Percentiles rank a stretch among this genome's conserved stretches.
phyloP scores from a whole-genome alignment of 1,284 basidiomycete species.

The Ustilago cynodontis region DNA sequence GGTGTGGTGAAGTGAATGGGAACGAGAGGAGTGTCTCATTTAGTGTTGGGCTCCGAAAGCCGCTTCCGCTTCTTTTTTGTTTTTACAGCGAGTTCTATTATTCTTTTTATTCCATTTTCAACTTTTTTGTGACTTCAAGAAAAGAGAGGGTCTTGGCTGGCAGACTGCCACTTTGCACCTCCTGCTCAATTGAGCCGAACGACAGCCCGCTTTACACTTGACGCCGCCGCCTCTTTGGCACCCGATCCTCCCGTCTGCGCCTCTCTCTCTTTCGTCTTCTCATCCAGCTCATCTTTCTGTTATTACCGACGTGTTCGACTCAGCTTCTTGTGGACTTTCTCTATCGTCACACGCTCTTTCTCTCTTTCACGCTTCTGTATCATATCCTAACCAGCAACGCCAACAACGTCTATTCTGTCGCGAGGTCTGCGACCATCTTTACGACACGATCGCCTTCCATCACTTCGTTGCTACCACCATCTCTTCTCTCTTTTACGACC shows the following conservation, averaged over 20 bases:
- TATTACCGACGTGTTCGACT: constrained; percentile 9
- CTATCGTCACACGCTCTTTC: constrained; percentile 6
- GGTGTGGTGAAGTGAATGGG: neutral
- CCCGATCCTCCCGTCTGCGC: constrained; percentile 6
- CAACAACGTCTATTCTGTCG: neutral
- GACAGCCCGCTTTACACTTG: neutral
- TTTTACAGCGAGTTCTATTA: neutral
- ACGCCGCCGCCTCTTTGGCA: neutral
- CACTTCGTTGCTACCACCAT: neutral
- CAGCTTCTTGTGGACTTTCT: neutral
- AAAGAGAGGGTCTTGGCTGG: neutral
- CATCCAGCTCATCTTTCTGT: neutral
- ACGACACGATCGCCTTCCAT: neutral
- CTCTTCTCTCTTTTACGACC: constrained; percentile 2
- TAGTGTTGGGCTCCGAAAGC: constrained; percentile 7
- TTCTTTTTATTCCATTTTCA: neutral
- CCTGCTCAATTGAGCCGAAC: constrained; percentile 3
- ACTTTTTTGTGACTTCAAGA: constrained; percentile 4
- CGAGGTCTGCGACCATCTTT: constrained; percentile 2
- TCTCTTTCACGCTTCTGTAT: constrained; percentile 6
- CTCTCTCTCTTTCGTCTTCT: neutral
- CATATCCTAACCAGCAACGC: constrained; percentile 4
- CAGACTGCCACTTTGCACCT: neutral
- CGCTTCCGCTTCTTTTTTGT: neutral
- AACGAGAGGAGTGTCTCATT: neutral